Percentiles rank a stretch among this genome's conserved stretches.
Conservation (phyloP, 495 filamentous ascomycete species). For the Hamigera avellanea region DNA sequence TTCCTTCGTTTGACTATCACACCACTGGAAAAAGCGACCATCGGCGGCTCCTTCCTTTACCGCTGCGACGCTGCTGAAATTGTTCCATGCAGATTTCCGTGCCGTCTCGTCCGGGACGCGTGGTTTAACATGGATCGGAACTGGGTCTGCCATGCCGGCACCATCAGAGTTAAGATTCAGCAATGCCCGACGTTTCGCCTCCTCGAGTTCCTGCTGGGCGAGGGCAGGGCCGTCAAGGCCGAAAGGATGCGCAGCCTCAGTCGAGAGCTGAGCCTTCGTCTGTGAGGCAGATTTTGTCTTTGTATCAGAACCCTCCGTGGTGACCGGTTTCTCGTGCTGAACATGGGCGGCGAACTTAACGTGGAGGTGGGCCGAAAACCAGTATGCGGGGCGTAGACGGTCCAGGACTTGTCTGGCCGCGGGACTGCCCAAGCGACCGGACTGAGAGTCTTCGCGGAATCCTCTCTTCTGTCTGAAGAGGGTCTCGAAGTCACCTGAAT, state of each 20-base stretch:
- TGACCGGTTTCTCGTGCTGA: conserved; percentile 37
- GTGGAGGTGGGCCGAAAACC: conserved; percentile 93
- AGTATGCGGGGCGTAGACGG: conserved; percentile 67
- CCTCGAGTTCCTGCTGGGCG: conserved; percentile 2
- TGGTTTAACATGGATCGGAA: too few species aligned
- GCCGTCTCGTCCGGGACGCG: too few species aligned
- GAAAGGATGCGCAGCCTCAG: conserved; percentile 3
- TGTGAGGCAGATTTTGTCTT: neutral
- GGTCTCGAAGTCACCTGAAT: conserved; percentile 47
- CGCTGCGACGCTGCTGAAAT: too few species aligned
- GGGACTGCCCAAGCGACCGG: conserved; percentile 61
- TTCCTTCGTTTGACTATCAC: too few species aligned
- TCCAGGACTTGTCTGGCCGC: conserved; percentile 72
- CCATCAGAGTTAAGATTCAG: conserved; percentile 9
- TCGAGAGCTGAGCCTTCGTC: neutral
- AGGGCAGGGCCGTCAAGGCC: conserved; percentile 11
- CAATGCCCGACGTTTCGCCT: neutral
- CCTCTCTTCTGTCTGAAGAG: conserved; percentile 61
- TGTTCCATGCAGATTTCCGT: too few species aligned
- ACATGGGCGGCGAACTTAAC: conserved; percentile 70
- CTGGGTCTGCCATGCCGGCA: too few species aligned
- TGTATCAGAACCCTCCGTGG: neutral
- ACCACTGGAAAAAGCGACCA: too few species aligned
- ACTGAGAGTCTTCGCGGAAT: conserved; percentile 61
- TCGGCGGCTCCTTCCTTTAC: too few species aligned